These are phyloP conservation scores for Aplosporella prunicola DNA, from an alignment of 2,329 filamentous ascomycete species.

Conservation along the genomic window DNA sequence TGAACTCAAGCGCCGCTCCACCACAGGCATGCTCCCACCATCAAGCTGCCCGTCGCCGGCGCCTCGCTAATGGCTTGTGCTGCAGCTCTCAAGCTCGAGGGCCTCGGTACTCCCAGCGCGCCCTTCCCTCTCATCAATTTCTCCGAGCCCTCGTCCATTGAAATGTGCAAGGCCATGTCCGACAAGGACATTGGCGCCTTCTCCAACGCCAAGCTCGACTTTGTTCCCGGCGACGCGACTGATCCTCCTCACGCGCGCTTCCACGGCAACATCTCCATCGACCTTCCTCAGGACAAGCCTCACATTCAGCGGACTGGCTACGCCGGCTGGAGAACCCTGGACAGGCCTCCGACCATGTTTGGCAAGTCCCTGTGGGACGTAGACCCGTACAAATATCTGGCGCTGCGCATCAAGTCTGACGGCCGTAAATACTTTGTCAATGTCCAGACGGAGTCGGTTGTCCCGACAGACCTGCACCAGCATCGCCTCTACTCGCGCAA, in stretches of 20 bases:
- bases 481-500: slow-evolving; percentile 73
- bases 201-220: slow-evolving; percentile 65
- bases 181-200: slow-evolving; percentile 81
- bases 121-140: slow-evolving; percentile 60
- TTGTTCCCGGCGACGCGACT: slow-evolving; percentile 38
- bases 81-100: slow-evolving; percentile 60
- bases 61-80: slow-evolving; percentile 18
- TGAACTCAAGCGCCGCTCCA: slow-evolving; percentile 48
- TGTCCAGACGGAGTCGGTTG: slow-evolving; percentile 86
- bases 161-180: slow-evolving; percentile 64
- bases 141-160: slow-evolving; percentile 35
- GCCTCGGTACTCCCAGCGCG: slow-evolving; percentile 53
- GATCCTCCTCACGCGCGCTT: slow-evolving; percentile 66
- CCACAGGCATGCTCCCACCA: slow-evolving; percentile 36
- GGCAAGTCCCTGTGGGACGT: slow-evolving; percentile 81
- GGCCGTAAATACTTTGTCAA: slow-evolving; percentile 91
- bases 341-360: slow-evolving; percentile 70
- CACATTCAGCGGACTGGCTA: slow-evolving; percentile 73
- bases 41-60: slow-evolving; percentile 22
- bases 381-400: slow-evolving; percentile 79
- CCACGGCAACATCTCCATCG: slow-evolving; percentile 78
- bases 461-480: slow-evolving; percentile 92
- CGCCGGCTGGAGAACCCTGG: slow-evolving; percentile 78
- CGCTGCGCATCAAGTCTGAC: slow-evolving; percentile 80
- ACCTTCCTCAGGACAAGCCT: slow-evolving; percentile 66